Evolutionary conservation across 2,329 filamentous ascomycete genomes (phyloP).

Genomic region (Anthostomella pinea): DNA sequence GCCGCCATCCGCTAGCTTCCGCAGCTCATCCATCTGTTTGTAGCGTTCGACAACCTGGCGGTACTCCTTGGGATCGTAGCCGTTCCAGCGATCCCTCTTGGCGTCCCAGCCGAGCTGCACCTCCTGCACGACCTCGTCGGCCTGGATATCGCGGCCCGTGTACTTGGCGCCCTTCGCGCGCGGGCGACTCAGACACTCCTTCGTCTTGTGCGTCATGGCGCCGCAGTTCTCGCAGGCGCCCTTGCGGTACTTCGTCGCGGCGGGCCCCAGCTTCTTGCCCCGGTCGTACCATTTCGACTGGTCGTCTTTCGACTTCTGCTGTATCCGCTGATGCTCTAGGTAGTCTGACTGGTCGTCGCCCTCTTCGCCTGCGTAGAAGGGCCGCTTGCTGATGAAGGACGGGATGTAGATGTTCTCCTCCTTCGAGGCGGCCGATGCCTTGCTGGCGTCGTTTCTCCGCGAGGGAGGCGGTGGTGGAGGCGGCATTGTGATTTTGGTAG

Average conservation of each 20-base stretch:
- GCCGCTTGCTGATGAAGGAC: conserved; percentile 94
- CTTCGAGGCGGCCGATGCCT: conserved; percentile 55
- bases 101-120: conserved; percentile 93
- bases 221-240: conserved; percentile 98
- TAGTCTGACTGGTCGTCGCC: conserved; percentile 73
- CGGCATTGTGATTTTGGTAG: conserved; percentile 35
- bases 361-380: conserved; percentile 86
- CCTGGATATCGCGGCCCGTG: conserved; percentile 90
- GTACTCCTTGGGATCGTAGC: conserved; percentile 90
- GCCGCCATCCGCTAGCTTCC: conserved; percentile 43
- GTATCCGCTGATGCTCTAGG: conserved; percentile 90
- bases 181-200: conserved; percentile 87
- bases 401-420: conserved; percentile 99
- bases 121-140: conserved; percentile 83
- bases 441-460: conserved; percentile 30
- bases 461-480: conserved; percentile 37
- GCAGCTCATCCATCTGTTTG: conserved; percentile 77
- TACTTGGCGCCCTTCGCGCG: conserved; percentile 87
- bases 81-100: conserved; percentile 96
- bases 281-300: conserved; percentile 90
- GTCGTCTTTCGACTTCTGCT: conserved; percentile 70
- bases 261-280: conserved; percentile 77
- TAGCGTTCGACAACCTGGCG: conserved; percentile 84
- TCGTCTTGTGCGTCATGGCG: conserved; percentile 92
- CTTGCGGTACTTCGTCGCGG: conserved; percentile 95